Percentiles rank a stretch among this genome's conserved stretches.
phyloP scores from a whole-genome alignment of 768 basidiomycete genomes.

The Mycena chlorophos region DNA sequence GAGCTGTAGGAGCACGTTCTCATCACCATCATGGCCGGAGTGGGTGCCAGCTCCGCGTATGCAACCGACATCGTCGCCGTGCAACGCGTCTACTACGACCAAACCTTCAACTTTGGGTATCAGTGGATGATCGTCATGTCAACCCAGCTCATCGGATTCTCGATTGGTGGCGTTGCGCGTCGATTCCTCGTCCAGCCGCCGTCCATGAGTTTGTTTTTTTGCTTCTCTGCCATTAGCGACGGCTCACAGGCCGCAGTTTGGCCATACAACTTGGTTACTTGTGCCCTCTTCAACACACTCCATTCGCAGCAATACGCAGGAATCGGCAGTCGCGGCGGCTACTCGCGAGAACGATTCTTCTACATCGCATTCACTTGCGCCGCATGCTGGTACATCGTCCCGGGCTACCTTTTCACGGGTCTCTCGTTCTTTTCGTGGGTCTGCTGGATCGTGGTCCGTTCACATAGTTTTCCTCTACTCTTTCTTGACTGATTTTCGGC shows the following conservation, averaged over 20 bases:
- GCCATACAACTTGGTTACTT: conserved; percentile 72
- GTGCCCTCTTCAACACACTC: too few species aligned
- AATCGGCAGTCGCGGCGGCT: conserved; percentile 59
- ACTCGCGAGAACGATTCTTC: conserved; percentile 80
- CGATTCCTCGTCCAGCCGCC: conserved; percentile 66
- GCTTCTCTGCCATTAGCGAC: background rate
- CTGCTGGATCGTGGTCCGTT: conserved; percentile 31
- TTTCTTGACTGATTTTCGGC: conserved; percentile 52
- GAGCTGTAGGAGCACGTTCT: conserved; percentile 42
- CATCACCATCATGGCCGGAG: conserved; percentile 65
- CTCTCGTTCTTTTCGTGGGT: conserved; percentile 62
- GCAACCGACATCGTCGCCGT: conserved; percentile 62
- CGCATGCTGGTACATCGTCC: conserved; percentile 62
- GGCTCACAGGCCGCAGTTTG: conserved; percentile 50
- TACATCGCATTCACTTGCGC: conserved; percentile 59
- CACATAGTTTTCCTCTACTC: conserved; percentile 24
- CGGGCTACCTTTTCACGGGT: conserved; percentile 72
- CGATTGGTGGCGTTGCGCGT: conserved; percentile 55
- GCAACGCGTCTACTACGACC: too few species aligned
- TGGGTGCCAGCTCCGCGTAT: conserved; percentile 56
- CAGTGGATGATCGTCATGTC: conserved; percentile 51
- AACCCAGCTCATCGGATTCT: conserved; percentile 68
- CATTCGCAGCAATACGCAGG: conserved; percentile 71
- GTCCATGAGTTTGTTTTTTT: conserved; percentile 53
- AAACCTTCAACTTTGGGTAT: conserved; percentile 54